Evolutionary conservation across 768 basidiomycete species (phyloP).

Genomic region (Cystobasidium onofrii): DNA sequence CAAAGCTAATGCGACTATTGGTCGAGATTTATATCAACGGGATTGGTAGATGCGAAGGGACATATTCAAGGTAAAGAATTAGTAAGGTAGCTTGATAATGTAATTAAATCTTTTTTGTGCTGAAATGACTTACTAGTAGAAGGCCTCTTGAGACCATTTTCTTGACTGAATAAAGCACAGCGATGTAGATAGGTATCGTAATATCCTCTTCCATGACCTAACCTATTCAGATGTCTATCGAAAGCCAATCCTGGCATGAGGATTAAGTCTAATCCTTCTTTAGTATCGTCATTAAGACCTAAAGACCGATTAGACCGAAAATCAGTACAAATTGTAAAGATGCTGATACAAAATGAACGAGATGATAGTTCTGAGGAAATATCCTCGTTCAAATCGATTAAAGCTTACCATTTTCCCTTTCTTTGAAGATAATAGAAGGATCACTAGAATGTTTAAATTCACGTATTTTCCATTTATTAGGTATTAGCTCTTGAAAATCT

Average conservation of each 20-base stretch:
- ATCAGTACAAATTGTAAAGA: too few relatives aligned
- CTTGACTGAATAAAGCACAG: slow-evolving; percentile 3
- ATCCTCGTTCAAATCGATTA: not conserved
- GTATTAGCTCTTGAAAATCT: slow-evolving; percentile 11
- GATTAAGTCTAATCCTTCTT: slow-evolving; percentile 28
- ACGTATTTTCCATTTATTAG: slow-evolving; percentile 32
- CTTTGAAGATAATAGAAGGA: not conserved
- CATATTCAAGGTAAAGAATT: too few relatives aligned
- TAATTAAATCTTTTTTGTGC: too few relatives aligned
- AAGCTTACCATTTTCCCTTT: slow-evolving; percentile 13
- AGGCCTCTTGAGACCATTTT: not conserved
- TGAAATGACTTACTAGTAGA: slow-evolving; percentile 14
- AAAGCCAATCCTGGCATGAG: slow-evolving; percentile 33
- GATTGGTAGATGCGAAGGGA: too few relatives aligned
- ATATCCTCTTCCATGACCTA: slow-evolving; percentile 30
- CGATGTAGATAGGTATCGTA: slow-evolving; percentile 29
- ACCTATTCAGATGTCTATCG: not conserved
- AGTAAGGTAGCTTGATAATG: too few relatives aligned
- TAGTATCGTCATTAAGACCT: slow-evolving; percentile 19
- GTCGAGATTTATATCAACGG: too few relatives aligned
- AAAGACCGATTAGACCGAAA: not conserved
- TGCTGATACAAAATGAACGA: too few relatives aligned
- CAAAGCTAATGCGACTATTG: slow-evolving; percentile 31
- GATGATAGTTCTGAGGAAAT: not conserved
- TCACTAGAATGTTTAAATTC: not conserved